Base-by-base conservation (phyloP, 2,329 filamentous ascomycete species). In the Stemphylium beticola region DNA sequence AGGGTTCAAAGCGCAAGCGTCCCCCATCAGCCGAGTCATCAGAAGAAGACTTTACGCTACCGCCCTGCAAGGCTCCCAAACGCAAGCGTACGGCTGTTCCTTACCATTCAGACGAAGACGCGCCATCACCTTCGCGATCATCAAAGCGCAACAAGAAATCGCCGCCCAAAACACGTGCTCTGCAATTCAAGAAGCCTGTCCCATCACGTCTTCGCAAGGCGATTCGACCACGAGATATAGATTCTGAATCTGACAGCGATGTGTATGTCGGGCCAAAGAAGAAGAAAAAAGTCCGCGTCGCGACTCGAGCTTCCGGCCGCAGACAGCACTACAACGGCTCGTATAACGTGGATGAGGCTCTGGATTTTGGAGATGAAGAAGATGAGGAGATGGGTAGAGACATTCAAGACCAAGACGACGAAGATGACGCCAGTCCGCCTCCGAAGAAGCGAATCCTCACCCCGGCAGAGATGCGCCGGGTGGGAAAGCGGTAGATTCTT, bases 171-270 rank as follows among this genome's bases (percentile, higher is more conserved):
- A 17, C 44, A 3, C 39, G 10, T 10, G 47, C 32, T 17, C 22
- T 6, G 26, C 26, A 4, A 31, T 31, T 22, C 10, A n/a, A 15
- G 12, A 42, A 37, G 18, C 4, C 33, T 3, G 39, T 14, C 4
- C 18, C 49, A 18, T 49, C 45, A 12, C 8, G n/a, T 3, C 11
- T 37, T 8, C 46, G 36, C 31, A n/a, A 43, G 9, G 26, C 2
- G 9, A 29, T 29, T 29, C 9, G 32, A 15, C 22, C 20, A 8
- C n/a, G 39, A 9, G 53, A 43, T 17, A 10, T 42, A 3, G 51
- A 54, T n/a, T 52, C 51, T n/a, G 49, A 50, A 11, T 29, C 26
- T 18, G 56, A 61, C 14, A 33, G 15, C 20, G 56, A 61, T 18
- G 36, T 11, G 14, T 59, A 55, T 38, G 29, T 20, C 15, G 53